Conservation (phyloP, 2,329 filamentous ascomycete genomes). For the Colletotrichum orbiculare region DNA sequence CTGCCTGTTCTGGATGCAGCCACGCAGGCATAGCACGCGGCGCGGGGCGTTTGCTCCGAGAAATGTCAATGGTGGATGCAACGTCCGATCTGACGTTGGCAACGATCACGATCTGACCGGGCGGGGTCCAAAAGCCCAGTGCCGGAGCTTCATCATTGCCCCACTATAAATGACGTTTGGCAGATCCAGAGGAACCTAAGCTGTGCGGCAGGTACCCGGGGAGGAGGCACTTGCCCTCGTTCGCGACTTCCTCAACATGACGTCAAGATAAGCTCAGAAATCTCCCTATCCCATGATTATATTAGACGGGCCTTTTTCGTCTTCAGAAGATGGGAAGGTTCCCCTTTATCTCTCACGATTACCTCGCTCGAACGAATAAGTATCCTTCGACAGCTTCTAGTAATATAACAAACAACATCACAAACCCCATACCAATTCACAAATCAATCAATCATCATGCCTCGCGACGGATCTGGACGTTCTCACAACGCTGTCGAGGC, state of each 20-base stretch:
- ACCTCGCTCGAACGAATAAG: background rate
- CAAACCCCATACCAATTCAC: fast-evolving
- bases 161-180: constrained; percentile 22
- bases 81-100: constrained; percentile 22
- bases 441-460: constrained; percentile 48
- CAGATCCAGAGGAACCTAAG: background rate
- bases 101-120: too few species aligned
- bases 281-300: too few species aligned
- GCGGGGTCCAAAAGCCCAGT: background rate
- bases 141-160: constrained; percentile 3
- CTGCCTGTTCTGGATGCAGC: background rate
- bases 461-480: constrained; percentile 61
- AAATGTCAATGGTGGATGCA: background rate
- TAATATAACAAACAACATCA: fast-evolving
- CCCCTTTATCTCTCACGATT: background rate
- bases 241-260: too few species aligned
- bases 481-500: constrained; percentile 58
- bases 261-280: too few species aligned
- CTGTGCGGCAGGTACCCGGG: constrained; percentile 9
- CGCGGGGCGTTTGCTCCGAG: constrained; percentile 28
- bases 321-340: background rate
- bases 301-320: background rate
- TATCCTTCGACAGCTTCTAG: background rate
- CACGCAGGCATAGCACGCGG: constrained; percentile 13
- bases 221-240: constrained; percentile 2